Percentiles rank a stretch among this genome's conserved stretches.
These are phyloP conservation scores for Russula olivacea DNA, from an alignment of 768 basidiomycete species.

Conservation along the genomic window DNA sequence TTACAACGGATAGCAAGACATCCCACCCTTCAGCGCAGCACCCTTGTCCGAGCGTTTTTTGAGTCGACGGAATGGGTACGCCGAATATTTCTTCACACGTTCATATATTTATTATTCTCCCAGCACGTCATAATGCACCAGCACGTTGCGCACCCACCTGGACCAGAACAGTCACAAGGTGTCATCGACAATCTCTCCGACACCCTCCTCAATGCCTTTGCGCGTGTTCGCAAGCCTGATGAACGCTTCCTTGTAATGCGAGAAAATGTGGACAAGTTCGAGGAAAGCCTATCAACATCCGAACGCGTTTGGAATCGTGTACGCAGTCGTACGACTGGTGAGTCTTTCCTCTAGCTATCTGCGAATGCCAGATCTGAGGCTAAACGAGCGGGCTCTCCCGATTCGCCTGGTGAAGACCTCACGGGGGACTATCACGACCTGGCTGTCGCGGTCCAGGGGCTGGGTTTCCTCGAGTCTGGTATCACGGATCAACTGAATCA, in stretches of 20 bases:
- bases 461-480: conserved; percentile 96
- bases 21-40: conserved; percentile 87
- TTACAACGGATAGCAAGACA: conserved; percentile 86
- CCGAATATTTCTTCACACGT: conserved; percentile 11
- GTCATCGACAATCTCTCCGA: conserved; percentile 95
- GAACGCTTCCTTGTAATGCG: conserved; percentile 91
- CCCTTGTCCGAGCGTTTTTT: conserved; percentile 89
- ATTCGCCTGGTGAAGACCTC: conserved; percentile 80
- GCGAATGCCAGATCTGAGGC: conserved; percentile 56
- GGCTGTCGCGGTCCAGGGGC: conserved; percentile 91
- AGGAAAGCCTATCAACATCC: conserved; percentile 79
- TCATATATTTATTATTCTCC: conserved; percentile 9
- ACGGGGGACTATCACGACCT: conserved; percentile 96
- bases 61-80: conserved; percentile 98
- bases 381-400: conserved; percentile 77
- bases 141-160: conserved; percentile 87
- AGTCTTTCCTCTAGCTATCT: conserved; percentile 36
- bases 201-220: conserved; percentile 92
- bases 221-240: conserved; percentile 93
- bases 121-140: conserved; percentile 98
- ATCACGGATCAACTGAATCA: conserved; percentile 97
- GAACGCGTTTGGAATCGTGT: conserved; percentile 79
- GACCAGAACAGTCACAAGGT: conserved; percentile 69
- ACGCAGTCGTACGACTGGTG: conserved; percentile 81
- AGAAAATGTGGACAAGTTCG: conserved; percentile 90